Evolutionary conservation across 1,284 basidiomycete genomes (phyloP).

Genomic region (Phaffia rhodozyma): DNA sequence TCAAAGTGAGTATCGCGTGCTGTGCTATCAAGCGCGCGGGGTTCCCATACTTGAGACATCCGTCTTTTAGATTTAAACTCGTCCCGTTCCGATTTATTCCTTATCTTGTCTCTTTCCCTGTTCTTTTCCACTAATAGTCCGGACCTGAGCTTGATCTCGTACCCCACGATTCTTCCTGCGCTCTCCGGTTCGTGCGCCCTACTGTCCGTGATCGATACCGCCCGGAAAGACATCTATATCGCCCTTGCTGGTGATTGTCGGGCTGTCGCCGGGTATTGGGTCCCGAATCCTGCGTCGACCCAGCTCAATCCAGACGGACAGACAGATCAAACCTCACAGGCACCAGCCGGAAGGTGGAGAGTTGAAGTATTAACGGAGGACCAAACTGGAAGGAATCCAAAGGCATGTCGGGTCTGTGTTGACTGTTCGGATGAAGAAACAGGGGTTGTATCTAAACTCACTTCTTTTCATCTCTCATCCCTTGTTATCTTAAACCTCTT

Average conservation of each 20-base stretch:
- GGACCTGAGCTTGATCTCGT: not conserved
- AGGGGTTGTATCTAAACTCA: not conserved
- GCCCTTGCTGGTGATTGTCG: slow-evolving; percentile 90
- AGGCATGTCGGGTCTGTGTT: not conserved
- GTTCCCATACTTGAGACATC: too few relatives aligned
- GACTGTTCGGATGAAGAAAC: not conserved
- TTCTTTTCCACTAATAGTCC: not conserved
- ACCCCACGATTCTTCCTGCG: slow-evolving; percentile 63
- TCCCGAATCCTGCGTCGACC: slow-evolving; percentile 19
- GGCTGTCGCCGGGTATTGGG: slow-evolving; percentile 90
- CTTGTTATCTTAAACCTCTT: too few relatives aligned
- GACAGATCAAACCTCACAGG: slow-evolving; percentile 35
- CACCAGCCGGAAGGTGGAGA: slow-evolving; percentile 50
- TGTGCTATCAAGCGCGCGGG: too few relatives aligned
- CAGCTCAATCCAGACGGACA: slow-evolving; percentile 38
- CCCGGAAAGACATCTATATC: slow-evolving; percentile 66
- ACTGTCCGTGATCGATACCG: slow-evolving; percentile 71
- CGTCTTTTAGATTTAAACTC: too few relatives aligned
- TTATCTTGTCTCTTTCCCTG: not conserved
- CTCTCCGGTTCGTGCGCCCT: slow-evolving; percentile 75
- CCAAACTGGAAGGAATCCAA: slow-evolving; percentile 62
- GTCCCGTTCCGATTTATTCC: too few relatives aligned
- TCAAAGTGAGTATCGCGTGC: too few relatives aligned
- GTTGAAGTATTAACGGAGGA: slow-evolving; percentile 88
- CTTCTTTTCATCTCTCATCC: not conserved